phyloP scores from a whole-genome alignment of 2,329 filamentous ascomycete genomes.

The Ramularia endophylla region DNA sequence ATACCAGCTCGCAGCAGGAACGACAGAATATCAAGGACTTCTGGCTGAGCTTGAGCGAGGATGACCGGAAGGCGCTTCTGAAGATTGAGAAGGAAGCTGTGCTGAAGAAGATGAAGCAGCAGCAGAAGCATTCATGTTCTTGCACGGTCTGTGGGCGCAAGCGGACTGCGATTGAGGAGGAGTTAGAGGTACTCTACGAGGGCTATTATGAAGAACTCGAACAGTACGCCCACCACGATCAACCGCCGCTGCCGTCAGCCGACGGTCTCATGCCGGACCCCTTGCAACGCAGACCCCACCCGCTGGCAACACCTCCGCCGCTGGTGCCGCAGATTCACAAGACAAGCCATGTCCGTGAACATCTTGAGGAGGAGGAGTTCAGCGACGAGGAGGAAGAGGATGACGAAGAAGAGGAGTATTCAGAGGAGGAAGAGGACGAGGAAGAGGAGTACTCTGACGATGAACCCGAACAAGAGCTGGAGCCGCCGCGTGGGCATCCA shows the following conservation, averaged over 20 bases:
- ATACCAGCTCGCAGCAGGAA: conserved; percentile 89
- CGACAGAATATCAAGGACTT: conserved; percentile 97
- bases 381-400: conserved; percentile 52
- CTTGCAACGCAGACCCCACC: conserved; percentile 36
- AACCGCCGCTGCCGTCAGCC: conserved; percentile 47
- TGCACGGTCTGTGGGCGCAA: conserved; percentile 97
- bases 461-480: conserved; percentile 47
- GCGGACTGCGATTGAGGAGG: conserved; percentile 94
- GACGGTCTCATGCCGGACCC: conserved; percentile 64
- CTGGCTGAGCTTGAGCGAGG: conserved; percentile 90
- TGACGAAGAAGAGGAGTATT: conserved; percentile 52
- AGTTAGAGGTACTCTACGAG: conserved; percentile 94
- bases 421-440: conserved; percentile 59
- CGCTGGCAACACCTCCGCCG: conserved; percentile 27
- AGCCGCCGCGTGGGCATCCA: conserved; percentile 56
- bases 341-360: conserved; percentile 66
- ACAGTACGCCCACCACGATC: conserved; percentile 85
- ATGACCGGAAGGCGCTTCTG: conserved; percentile 88
- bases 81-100: conserved; percentile 99
- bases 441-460: conserved; percentile 63
- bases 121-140: conserved; percentile 98
- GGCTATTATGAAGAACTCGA: conserved; percentile 98
- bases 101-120: conserved; percentile 98
- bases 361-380: conserved; percentile 48
- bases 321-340: conserved; percentile 44